Evolutionary conservation across 208 protist genomes (phyloP).

Genomic region (Acanthamoeba royreba): DNA sequence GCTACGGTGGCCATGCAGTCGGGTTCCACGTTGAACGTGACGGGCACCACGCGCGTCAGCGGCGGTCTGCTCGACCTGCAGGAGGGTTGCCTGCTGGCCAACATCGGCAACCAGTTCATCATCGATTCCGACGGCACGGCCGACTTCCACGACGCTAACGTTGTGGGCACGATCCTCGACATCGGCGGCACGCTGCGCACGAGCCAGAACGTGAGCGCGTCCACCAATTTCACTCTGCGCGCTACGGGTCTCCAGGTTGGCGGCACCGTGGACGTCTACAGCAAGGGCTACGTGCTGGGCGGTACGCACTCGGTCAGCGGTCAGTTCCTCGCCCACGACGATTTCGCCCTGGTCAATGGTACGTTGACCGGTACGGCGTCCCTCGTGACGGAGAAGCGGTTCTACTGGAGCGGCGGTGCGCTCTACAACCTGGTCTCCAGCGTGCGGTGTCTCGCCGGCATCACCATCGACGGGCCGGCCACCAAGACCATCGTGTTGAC

Average conservation of each 20-base stretch:
- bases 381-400: not conserved
- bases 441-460: not conserved
- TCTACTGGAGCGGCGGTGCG: not conserved
- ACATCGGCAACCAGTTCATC: not conserved
- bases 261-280: not conserved
- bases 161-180: not conserved
- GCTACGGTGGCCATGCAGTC: slow-evolving; percentile 2
- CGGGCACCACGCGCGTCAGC: not conserved
- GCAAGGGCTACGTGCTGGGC: not conserved
- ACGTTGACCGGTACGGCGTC: not conserved
- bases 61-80: not conserved
- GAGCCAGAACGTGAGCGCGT: not conserved
- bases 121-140: not conserved
- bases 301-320: not conserved
- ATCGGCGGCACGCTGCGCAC: not conserved
- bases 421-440: not conserved
- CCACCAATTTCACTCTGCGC: not conserved
- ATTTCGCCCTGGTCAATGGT: not conserved
- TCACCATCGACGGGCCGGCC: not conserved
- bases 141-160: not conserved
- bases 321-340: not conserved
- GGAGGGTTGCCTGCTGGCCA: not conserved
- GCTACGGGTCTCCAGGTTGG: not conserved
- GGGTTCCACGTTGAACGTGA: not conserved
- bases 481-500: not conserved